Base-by-base conservation (phyloP, 1,139 yeast genomes). In the Sugiyamaella novakii region DNA sequence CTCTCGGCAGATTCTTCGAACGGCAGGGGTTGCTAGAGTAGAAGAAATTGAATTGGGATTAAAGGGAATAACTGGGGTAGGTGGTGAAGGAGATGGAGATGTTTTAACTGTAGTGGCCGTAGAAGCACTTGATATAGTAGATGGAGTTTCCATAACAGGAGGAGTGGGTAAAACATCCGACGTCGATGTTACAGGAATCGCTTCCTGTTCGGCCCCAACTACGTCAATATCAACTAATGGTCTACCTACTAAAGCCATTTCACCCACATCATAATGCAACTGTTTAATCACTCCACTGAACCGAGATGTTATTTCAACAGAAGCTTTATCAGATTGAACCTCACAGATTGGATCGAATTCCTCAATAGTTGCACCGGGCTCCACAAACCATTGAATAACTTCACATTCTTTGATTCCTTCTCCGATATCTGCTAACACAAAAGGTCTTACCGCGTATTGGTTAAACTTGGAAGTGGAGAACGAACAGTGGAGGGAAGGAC, bases 331-430 rank as follows among this genome's bases (percentile, higher is more conserved):
- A 38, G 65, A 58, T 53, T 67, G 71, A 29, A 67, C 69, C 50
- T 67, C 71, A 49, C 70, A 67, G 19, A 67, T 61, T 8, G 66
- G 66, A 43, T 67, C 71, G 47, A 67, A 67, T 53, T 67, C 69
- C 36, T 65, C 69, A 34, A 67, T 62, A 14, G 60, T 54, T 12
- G 69, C 68, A 4, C 69, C 68, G 6, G 70, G 69, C 53, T 66
- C 67, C 3, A 67, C 68, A 53, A 66, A 65, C 71, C 71, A 67
- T 51, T 67, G 71, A 42, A 67, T 67, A 12, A 67, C 68, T 51
- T 67, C 71, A 50, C 71, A 67, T 44, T 67, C 71, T 47, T 64
- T 66, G 55, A 67, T 67, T 1, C 70, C 70, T 44, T 67, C 71
- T 5, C 71, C 71, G 27, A 67, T 66, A 49, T 67, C 71, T n/a